These are phyloP conservation scores for Trypanosoma platydactyli DNA, from an alignment of 208 protist species.

Conservation along the genomic window DNA sequence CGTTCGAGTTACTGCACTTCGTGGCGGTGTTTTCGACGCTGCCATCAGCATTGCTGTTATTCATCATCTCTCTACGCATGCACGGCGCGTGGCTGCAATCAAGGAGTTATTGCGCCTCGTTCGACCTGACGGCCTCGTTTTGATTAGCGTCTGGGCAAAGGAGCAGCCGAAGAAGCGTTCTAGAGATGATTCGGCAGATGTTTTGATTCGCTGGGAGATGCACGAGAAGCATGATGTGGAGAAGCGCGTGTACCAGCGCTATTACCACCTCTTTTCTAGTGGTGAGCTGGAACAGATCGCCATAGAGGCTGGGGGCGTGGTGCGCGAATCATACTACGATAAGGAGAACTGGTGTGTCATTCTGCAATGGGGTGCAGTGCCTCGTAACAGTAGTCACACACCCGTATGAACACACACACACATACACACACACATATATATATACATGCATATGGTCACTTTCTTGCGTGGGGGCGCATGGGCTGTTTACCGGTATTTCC, in stretches of 20 bases:
- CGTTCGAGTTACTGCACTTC: constrained; percentile 59
- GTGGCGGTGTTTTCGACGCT: constrained; percentile 67
- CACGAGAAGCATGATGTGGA: constrained; percentile 47
- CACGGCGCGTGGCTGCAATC: constrained; percentile 48
- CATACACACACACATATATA: constrained; percentile 1
- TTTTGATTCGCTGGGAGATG: constrained; percentile 66
- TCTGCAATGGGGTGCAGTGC: constrained; percentile 21
- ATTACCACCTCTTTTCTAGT: constrained; percentile 83
- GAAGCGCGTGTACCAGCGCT: constrained; percentile 61
- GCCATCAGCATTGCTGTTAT: constrained; percentile 90
- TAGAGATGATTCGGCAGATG: constrained; percentile 52
- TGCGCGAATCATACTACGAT: constrained; percentile 77
- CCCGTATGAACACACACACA: constrained; percentile 7
- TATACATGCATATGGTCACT: neutral
- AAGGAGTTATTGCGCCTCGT: constrained; percentile 79
- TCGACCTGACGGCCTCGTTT: constrained; percentile 47
- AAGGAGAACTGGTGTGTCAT: constrained; percentile 89
- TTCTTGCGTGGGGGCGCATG: neutral
- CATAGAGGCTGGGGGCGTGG: constrained; percentile 31
- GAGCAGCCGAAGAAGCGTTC: constrained; percentile 53
- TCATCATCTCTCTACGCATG: constrained; percentile 80
- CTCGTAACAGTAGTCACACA: neutral
- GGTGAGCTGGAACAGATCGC: constrained; percentile 76
- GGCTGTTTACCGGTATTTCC: no score
- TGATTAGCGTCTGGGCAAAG: constrained; percentile 88